phyloP scores from a whole-genome alignment of 495 filamentous ascomycete genomes.

The Melanomma pulvis-pyrius region DNA sequence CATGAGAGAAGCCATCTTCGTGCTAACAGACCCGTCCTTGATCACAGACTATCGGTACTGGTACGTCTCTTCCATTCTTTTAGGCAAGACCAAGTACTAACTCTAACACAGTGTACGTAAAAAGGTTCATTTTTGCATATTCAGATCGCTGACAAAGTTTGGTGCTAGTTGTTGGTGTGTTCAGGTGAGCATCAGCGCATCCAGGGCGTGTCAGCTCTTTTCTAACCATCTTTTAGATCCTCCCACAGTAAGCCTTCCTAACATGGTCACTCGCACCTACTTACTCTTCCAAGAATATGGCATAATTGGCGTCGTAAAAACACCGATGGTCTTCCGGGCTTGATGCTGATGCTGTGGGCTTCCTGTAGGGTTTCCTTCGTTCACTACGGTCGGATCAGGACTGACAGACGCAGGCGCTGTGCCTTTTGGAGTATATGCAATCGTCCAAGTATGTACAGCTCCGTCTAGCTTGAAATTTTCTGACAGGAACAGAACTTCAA shows the following conservation, averaged over 20 bases:
- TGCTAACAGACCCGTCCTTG: constrained; percentile 18
- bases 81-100: constrained; percentile 21
- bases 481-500: constrained; percentile 64
- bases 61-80: constrained; percentile 35
- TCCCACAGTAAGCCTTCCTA: constrained; percentile 45
- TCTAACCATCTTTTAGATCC: constrained; percentile 36
- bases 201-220: not conserved
- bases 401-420: constrained; percentile 47
- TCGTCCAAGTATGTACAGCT: constrained; percentile 49
- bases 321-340: constrained; percentile 70
- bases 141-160: not conserved
- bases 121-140: constrained; percentile 16
- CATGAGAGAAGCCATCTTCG: not conserved
- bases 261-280: constrained; percentile 9
- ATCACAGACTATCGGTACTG: constrained; percentile 50
- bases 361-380: constrained; percentile 51
- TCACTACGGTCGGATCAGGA: not conserved
- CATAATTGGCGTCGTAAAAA: constrained; percentile 69
- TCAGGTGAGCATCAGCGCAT: constrained; percentile 45
- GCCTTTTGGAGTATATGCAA: constrained; percentile 59
- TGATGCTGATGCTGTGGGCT: constrained; percentile 79
- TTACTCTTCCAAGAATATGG: constrained; percentile 55
- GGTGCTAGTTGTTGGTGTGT: constrained; percentile 52
- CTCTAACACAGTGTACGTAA: constrained; percentile 38
- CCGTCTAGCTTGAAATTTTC: constrained; percentile 9